These are phyloP conservation scores for Penicillium sp. DNA, from an alignment of 2,329 filamentous ascomycete genomes.

Conservation along the genomic window DNA sequence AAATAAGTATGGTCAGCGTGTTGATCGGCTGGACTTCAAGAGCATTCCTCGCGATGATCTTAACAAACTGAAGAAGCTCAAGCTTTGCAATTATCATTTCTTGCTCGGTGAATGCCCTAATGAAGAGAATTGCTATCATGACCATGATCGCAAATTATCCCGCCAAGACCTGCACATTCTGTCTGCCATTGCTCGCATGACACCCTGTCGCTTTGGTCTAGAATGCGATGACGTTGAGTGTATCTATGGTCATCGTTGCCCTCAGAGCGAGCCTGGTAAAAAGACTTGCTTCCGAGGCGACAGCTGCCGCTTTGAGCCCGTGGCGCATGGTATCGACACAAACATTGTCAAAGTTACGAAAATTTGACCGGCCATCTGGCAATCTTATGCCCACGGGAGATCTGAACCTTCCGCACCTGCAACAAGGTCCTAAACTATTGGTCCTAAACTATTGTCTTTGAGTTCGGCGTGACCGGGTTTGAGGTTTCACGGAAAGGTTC, in stretches of 20 bases:
- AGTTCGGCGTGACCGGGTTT: slow-evolving; percentile 9
- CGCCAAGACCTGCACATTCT: slow-evolving; percentile 54
- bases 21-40: slow-evolving; percentile 53
- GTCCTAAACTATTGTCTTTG: slow-evolving; percentile 4
- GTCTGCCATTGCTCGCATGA: slow-evolving; percentile 60
- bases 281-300: slow-evolving; percentile 58
- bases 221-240: slow-evolving; percentile 59
- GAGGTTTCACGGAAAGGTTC: background rate
- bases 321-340: slow-evolving; percentile 59
- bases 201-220: slow-evolving; percentile 58
- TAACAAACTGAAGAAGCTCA: slow-evolving; percentile 59
- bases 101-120: slow-evolving; percentile 59
- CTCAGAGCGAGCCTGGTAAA: slow-evolving; percentile 51
- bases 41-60: slow-evolving; percentile 56
- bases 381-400: background rate
- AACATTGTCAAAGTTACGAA: slow-evolving; percentile 54
- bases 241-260: slow-evolving; percentile 64
- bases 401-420: slow-evolving; percentile 4
- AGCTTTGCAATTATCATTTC: slow-evolving; percentile 62
- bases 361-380: slow-evolving; percentile 27
- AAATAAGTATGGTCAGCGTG: slow-evolving; percentile 59
- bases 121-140: slow-evolving; percentile 50
- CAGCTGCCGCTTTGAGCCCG: slow-evolving; percentile 56
- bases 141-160: slow-evolving; percentile 56
- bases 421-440: slow-evolving; percentile 1